These are phyloP conservation scores for Populus alba DNA, from an alignment of 345 rosid species.

Conservation along the genomic window DNA sequence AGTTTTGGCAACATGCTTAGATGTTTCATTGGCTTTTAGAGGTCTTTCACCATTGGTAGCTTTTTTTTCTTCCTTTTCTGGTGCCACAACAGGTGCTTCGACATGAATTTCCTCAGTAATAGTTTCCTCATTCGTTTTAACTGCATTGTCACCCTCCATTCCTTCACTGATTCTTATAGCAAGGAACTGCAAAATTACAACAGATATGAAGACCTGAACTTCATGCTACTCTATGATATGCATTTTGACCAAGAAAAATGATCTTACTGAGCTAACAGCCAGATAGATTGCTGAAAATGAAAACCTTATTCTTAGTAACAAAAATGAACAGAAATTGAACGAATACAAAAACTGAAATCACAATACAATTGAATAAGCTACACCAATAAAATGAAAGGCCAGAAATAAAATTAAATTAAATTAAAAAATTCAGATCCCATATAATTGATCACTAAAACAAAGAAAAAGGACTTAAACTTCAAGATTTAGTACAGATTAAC, in stretches of 20 bases:
- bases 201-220: neutral
- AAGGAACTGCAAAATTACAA: slow-evolving; percentile 23
- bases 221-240: neutral
- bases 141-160: slow-evolving; percentile 62
- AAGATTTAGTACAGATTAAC: neutral
- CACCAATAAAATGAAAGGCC: too few species aligned
- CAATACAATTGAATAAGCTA: neutral
- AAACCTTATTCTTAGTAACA: neutral
- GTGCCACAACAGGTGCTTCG: slow-evolving; percentile 30
- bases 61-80: slow-evolving; percentile 37
- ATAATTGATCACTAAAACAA: neutral
- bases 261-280: neutral
- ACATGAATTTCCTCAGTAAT: slow-evolving; percentile 22
- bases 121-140: slow-evolving; percentile 35
- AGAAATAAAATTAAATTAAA: neutral
- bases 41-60: slow-evolving; percentile 22
- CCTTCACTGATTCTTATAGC: slow-evolving; percentile 5
- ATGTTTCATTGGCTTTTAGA: slow-evolving; percentile 21
- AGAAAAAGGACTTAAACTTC: neutral
- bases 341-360: neutral
- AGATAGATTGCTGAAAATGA: neutral
- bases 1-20: slow-evolving; percentile 27
- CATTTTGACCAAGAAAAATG: neutral
- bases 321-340: neutral
- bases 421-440: slow-evolving; percentile 4